phyloP scores from a whole-genome alignment of 2,329 filamentous ascomycete species.

The Neospermospora avenae region DNA sequence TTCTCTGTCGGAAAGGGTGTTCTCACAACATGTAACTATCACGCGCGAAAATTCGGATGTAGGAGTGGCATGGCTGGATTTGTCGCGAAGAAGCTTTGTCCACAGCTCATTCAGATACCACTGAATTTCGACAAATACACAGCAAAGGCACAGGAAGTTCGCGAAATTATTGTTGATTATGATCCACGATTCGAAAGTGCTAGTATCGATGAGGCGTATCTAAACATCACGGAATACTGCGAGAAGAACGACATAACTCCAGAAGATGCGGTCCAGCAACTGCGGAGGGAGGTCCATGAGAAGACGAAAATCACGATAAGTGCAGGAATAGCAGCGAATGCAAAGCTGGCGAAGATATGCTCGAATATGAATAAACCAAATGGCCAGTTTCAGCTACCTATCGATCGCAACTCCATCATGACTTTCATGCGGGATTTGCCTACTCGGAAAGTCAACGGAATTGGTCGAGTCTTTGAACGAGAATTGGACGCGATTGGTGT shows the following conservation, averaged over 20 bases:
- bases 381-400: constrained; percentile 77
- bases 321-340: constrained; percentile 90
- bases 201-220: constrained; percentile 93
- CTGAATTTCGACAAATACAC: constrained; percentile 89
- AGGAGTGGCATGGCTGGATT: constrained; percentile 95
- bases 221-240: constrained; percentile 92
- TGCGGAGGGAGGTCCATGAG: constrained; percentile 73
- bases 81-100: constrained; percentile 91
- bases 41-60: constrained; percentile 84
- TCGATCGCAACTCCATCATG: constrained; percentile 72
- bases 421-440: constrained; percentile 80
- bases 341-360: constrained; percentile 90
- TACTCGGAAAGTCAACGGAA: constrained; percentile 87
- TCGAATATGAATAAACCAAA: constrained; percentile 97
- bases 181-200: constrained; percentile 89
- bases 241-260: constrained; percentile 62
- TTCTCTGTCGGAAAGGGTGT: constrained; percentile 81
- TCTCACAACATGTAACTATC: constrained; percentile 74
- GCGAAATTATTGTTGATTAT: constrained; percentile 79
- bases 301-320: constrained; percentile 84
- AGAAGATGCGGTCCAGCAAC: constrained; percentile 70
- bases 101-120: constrained; percentile 75
- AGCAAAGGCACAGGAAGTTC: constrained; percentile 83
- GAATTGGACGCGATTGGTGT: constrained; percentile 86
- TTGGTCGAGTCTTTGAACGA: constrained; percentile 91